phyloP scores from a whole-genome alignment of 23 red algal genomes.

The Gracilaria vermiculophylla region DNA sequence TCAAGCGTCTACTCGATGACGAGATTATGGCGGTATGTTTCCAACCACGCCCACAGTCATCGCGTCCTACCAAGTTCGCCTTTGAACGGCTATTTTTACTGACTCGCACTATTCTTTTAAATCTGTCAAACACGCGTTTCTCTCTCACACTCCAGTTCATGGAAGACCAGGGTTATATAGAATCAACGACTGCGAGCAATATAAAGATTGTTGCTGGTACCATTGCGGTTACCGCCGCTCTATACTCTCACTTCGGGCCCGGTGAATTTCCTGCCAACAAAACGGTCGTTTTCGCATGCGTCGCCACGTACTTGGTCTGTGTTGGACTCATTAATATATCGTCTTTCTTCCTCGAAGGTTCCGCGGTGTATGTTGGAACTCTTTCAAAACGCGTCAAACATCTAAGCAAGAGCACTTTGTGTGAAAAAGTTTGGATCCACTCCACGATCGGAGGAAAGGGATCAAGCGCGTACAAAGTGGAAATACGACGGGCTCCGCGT shows the following conservation, averaged over 20 bases:
- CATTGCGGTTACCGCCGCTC: conserved; percentile 34
- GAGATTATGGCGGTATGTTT: conserved; percentile 61
- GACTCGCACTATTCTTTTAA: neutral
- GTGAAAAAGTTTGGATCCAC: conserved; percentile 38
- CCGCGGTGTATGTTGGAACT: conserved; percentile 46
- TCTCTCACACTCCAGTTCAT: conserved; percentile 20
- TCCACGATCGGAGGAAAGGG: conserved; percentile 42
- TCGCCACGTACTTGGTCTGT: conserved; percentile 26
- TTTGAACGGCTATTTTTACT: neutral
- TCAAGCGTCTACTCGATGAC: conserved; percentile 61
- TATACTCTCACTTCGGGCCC: conserved; percentile 55
- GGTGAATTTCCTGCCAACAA: conserved; percentile 56
- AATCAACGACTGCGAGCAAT: conserved; percentile 32
- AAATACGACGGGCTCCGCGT: conserved; percentile 23
- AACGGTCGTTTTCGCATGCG: conserved; percentile 23
- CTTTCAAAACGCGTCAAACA: conserved; percentile 22
- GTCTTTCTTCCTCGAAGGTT: conserved; percentile 31
- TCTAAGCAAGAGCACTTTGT: neutral
- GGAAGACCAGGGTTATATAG: conserved; percentile 54
- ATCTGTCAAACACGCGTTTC: neutral
- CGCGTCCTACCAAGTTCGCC: neutral
- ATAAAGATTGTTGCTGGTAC: conserved; percentile 52
- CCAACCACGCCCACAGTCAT: neutral
- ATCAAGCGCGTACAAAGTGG: conserved; percentile 30
- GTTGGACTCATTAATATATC: conserved; percentile 23